Evolutionary conservation across 73 alveolate genomes (phyloP).

Genomic region (Tetrahymena elliotti): DNA sequence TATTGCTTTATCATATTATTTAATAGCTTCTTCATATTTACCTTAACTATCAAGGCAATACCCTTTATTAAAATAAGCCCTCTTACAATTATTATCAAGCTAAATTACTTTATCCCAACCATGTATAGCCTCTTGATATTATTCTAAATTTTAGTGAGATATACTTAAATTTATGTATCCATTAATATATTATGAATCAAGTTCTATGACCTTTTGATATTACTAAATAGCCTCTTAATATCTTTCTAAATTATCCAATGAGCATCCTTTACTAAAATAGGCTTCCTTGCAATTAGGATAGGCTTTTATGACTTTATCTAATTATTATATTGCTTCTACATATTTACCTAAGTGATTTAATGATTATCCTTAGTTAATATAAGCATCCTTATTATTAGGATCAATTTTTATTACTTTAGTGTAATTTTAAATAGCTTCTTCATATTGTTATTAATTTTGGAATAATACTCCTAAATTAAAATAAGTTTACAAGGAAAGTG

Average conservation of each 20-base stretch:
- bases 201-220: neutral
- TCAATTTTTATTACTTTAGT: no score
- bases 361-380: no score
- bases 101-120: no score
- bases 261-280: constrained; percentile 22
- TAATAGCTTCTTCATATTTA: neutral
- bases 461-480: no score
- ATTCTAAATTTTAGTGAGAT: no score
- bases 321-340: no score
- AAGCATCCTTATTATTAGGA: no score
- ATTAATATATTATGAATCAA: neutral
- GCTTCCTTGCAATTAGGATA: neutral
- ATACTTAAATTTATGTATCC: no score
- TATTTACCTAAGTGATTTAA: no score
- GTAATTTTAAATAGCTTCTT: constrained; percentile 52
- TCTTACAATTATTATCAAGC: no score
- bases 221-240: constrained; percentile 12
- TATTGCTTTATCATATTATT: constrained; percentile 44
- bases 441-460: constrained; percentile 44
- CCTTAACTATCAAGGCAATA: neutral
- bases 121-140: neutral
- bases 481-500: no score
- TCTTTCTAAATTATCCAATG: neutral
- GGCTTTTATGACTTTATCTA: no score
- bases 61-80: neutral